phyloP scores from a whole-genome alignment of 768 basidiomycete species.

The Scleroderma citrinum region DNA sequence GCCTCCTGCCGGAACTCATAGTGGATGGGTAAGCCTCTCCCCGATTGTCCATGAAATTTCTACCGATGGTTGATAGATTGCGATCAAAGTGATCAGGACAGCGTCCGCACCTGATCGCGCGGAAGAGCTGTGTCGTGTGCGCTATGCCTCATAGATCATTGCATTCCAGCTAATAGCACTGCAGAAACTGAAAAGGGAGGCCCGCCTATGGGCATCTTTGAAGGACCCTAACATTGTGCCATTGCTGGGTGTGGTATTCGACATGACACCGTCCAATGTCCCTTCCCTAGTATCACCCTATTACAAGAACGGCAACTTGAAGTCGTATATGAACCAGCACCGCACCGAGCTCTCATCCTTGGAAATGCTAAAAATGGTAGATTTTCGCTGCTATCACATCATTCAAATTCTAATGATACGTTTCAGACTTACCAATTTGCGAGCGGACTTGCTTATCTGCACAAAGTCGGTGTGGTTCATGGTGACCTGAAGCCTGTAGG shows the following conservation, averaged over 20 bases:
- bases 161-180: too few relatives aligned
- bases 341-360: conserved; percentile 2
- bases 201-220: conserved; percentile 20
- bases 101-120: conserved; percentile 10
- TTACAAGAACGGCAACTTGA: conserved; percentile 19
- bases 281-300: conserved; percentile 24
- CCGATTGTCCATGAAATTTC: neutral
- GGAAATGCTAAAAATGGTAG: conserved; percentile 20
- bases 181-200: conserved; percentile 25
- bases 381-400: neutral
- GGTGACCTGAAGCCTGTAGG: conserved; percentile 36
- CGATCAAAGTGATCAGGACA: conserved; percentile 23
- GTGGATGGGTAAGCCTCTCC: neutral
- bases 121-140: conserved; percentile 16
- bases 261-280: conserved; percentile 10
- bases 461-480: conserved; percentile 22
- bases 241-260: conserved; percentile 18
- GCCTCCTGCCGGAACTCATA: neutral
- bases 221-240: conserved; percentile 19
- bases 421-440: conserved; percentile 18
- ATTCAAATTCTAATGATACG: neutral
- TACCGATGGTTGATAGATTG: conserved; percentile 11
- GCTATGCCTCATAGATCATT: neutral
- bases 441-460: conserved; percentile 20
- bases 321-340: conserved; percentile 8